A percentile compares a stretch with the other conserved stretches of the same genome.
Evolutionary conservation across 805 yeast species (phyloP).

Genomic region (Pichia cephalocereana): DNA sequence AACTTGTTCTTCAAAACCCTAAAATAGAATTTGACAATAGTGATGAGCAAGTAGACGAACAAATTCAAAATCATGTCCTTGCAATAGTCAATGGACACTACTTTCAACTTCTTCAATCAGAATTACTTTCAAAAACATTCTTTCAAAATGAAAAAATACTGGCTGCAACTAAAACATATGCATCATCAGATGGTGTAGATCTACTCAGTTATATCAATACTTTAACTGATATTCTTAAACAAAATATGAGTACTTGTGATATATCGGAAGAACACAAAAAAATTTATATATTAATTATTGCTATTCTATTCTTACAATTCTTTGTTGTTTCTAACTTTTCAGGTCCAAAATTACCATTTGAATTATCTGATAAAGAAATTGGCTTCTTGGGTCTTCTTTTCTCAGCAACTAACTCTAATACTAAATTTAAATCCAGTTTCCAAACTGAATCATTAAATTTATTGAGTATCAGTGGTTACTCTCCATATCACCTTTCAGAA

Average conservation of each 20-base stretch:
- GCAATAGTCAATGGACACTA: slow-evolving; percentile 23
- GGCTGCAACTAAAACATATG: slow-evolving; percentile 1
- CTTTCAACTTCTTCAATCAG: slow-evolving; percentile 11
- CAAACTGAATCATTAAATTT: slow-evolving; percentile 6
- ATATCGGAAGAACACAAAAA: not conserved
- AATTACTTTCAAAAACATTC: slow-evolving; percentile 6
- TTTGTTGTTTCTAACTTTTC: slow-evolving; percentile 74
- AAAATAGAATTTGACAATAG: not conserved
- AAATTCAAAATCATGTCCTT: not conserved
- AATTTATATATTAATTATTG: slow-evolving; percentile 26
- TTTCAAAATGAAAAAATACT: slow-evolving; percentile 10
- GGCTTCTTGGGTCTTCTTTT: slow-evolving; percentile 14
- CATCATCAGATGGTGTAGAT: not conserved
- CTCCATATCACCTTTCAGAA: slow-evolving; percentile 53
- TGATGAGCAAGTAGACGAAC: not conserved
- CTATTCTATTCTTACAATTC: slow-evolving; percentile 54
- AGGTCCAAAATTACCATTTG: slow-evolving; percentile 56
- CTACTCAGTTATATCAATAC: not conserved
- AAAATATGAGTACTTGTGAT: not conserved
- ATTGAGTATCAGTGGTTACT: slow-evolving; percentile 42
- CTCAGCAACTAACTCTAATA: slow-evolving; percentile 10
- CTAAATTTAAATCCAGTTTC: slow-evolving; percentile 15
- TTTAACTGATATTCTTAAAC: not conserved
- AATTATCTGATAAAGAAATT: slow-evolving; percentile 9
- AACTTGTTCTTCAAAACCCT: not conserved